These are phyloP conservation scores for Scutellaria galericulata DNA, from an alignment of 257 asterid species.

Conservation along the genomic window DNA sequence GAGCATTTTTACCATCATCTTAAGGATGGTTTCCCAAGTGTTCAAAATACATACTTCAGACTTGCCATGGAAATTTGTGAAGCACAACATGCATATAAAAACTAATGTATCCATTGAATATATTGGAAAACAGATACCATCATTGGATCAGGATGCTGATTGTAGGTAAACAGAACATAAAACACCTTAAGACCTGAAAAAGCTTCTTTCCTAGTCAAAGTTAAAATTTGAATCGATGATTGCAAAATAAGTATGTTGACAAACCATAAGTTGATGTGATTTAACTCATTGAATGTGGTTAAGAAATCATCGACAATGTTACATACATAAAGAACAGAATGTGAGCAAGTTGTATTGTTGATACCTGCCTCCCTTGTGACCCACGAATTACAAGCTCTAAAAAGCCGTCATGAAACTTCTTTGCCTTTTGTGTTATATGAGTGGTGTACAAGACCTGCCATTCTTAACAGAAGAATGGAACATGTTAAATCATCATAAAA, in stretches of 20 bases:
- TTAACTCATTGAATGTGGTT: conserved; percentile 16
- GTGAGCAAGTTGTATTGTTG: conserved; percentile 30
- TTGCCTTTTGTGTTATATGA: conserved; percentile 79
- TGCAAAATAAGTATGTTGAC: neutral
- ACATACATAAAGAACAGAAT: conserved; percentile 4
- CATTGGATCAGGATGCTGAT: neutral
- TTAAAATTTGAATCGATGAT: neutral
- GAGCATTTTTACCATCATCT: conserved; percentile 11
- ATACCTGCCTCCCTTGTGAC: conserved; percentile 83
- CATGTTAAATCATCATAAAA: conserved; percentile 13
- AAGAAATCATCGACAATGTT: conserved; percentile 27
- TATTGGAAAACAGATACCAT: conserved; percentile 1
- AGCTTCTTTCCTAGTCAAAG: neutral
- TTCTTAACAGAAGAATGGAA: conserved; percentile 46
- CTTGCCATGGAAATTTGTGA: neutral
- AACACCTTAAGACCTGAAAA: conserved; percentile 15
- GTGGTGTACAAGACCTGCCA: conserved; percentile 95
- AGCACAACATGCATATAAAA: neutral
- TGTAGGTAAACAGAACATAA: neutral
- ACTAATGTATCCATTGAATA: neutral
- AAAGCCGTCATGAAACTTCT: conserved; percentile 84
- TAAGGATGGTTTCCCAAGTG: neutral
- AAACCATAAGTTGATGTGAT: neutral
- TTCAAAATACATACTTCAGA: conserved; percentile 9
- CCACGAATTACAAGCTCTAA: conserved; percentile 67